Evolutionary conservation across 2,329 filamentous ascomycete genomes (phyloP).

Genomic region (Dactylellina parvicollis): DNA sequence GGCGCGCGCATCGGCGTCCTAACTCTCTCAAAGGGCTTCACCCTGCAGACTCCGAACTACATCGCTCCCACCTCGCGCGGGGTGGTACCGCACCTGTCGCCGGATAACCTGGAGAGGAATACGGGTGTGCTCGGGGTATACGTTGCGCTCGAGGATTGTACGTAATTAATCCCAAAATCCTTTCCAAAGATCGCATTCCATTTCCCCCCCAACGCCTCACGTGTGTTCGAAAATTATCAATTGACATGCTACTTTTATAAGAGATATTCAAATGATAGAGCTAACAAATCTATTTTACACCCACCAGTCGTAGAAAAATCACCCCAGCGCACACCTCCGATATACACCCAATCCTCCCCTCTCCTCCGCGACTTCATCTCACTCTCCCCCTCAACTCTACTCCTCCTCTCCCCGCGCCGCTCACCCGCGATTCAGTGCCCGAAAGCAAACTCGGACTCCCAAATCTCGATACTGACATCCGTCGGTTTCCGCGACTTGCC

Average conservation of each 20-base stretch:
- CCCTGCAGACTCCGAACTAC: constrained; percentile 84
- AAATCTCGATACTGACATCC: constrained; percentile 82
- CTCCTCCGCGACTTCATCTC: constrained; percentile 80
- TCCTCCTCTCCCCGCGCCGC: constrained; percentile 80
- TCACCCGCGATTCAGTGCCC: constrained; percentile 78
- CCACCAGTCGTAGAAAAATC: constrained; percentile 71
- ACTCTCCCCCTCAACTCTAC: constrained; percentile 71
- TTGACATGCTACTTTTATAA: background rate
- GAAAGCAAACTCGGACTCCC: constrained; percentile 73
- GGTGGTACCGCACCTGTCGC: constrained; percentile 84
- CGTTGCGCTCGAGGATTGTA: constrained; percentile 91
- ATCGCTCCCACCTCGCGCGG: constrained; percentile 84
- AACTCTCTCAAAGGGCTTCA: constrained; percentile 62
- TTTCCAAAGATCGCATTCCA: no score
- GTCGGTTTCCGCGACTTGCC: constrained; percentile 81
- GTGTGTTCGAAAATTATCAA: background rate
- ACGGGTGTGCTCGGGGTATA: constrained; percentile 76
- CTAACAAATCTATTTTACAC: constrained; percentile 32
- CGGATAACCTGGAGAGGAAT: constrained; percentile 77
- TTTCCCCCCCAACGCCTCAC: no score
- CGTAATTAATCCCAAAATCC: constrained; percentile 59
- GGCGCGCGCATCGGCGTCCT: constrained; percentile 47
- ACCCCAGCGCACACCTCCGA: constrained; percentile 65
- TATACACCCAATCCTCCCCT: constrained; percentile 62
- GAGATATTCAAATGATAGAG: constrained; percentile 28